Percentiles rank a stretch among this genome's conserved stretches.
phyloP scores from a whole-genome alignment of 1,139 yeast genomes.

The Pichia sp. region DNA sequence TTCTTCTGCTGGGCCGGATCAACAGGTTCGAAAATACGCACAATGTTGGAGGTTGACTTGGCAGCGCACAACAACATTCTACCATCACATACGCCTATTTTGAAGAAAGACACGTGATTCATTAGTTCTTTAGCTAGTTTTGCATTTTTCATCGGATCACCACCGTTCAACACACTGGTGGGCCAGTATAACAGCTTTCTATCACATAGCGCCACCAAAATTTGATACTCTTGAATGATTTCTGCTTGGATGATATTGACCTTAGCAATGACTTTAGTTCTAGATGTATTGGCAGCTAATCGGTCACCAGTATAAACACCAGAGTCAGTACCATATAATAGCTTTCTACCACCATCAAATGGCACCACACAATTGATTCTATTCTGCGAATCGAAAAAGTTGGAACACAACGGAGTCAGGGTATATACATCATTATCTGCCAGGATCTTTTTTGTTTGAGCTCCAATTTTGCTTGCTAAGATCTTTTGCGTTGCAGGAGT shows the following conservation, averaged over 20 bases:
- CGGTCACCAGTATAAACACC: constrained; percentile 81
- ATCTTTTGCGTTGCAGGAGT: constrained; percentile 73
- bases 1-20: constrained; percentile 53
- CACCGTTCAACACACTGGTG: constrained; percentile 54
- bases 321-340: constrained; percentile 85
- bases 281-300: constrained; percentile 48
- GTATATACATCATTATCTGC: constrained; percentile 78
- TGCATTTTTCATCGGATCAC: constrained; percentile 50
- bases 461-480: constrained; percentile 70
- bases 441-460: constrained; percentile 72
- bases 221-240: constrained; percentile 86
- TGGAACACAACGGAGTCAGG: constrained; percentile 65
- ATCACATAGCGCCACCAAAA: constrained; percentile 76
- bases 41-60: constrained; percentile 67
- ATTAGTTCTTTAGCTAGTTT: constrained; percentile 74
- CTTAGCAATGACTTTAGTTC: constrained; percentile 73
- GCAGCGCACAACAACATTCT: constrained; percentile 87
- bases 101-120: constrained; percentile 82
- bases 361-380: constrained; percentile 91
- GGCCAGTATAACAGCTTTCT: constrained; percentile 83
- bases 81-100: constrained; percentile 90
- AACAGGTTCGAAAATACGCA: constrained; percentile 80
- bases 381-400: constrained; percentile 66
- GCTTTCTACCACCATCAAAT: constrained; percentile 89
- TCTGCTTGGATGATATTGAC: constrained; percentile 84